These are phyloP conservation scores for Mikania micrantha DNA, from an alignment of 129 eudicot species.

Conservation along the genomic window DNA sequence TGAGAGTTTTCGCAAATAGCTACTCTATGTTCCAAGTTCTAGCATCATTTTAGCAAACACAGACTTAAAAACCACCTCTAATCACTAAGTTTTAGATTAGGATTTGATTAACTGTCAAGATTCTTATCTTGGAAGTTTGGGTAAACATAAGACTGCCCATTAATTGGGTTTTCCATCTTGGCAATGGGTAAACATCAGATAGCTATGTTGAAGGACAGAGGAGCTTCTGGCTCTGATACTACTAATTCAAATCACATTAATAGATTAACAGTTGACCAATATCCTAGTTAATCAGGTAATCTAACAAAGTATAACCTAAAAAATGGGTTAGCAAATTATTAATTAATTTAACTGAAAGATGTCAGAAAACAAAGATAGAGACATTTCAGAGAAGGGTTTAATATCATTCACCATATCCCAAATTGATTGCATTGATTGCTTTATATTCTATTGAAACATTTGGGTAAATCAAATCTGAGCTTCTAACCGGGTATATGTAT, in stretches of 20 bases:
- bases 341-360: not conserved
- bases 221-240: not conserved
- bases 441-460: not conserved
- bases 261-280: not conserved
- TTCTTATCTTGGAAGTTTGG: not conserved
- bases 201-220: not conserved
- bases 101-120: not conserved
- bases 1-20: not conserved
- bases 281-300: not conserved
- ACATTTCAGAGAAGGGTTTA: not conserved
- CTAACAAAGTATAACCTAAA: not conserved
- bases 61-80: not conserved
- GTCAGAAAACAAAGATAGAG: not conserved
- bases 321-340: not conserved
- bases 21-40: not conserved
- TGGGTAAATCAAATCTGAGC: not conserved
- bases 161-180: not conserved
- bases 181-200: not conserved
- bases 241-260: not conserved
- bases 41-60: not conserved
- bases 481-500: not conserved
- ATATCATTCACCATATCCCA: not conserved
- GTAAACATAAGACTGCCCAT: not conserved
- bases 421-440: not conserved
- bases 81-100: not conserved